Conservation (phyloP, 495 filamentous ascomycete species). For the Neurospora intermedia region DNA sequence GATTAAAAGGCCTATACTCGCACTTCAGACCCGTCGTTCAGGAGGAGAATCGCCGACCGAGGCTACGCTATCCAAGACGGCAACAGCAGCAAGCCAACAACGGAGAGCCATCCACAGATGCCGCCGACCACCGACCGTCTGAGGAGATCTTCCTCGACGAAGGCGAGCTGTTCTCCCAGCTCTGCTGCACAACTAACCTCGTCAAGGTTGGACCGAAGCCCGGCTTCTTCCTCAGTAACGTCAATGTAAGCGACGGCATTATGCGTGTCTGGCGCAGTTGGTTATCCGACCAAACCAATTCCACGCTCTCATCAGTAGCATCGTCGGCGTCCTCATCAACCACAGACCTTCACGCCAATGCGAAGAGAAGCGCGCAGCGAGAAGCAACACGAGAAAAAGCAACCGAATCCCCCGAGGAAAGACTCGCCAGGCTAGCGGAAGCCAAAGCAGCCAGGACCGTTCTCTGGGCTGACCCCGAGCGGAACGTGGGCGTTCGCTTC, state of each 20-base stretch:
- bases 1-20: conserved; percentile 32
- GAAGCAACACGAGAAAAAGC: neutral
- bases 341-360: neutral
- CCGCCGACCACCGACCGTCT: conserved; percentile 23
- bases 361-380: neutral
- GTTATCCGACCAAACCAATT: conserved; percentile 39
- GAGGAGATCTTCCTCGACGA: conserved; percentile 55
- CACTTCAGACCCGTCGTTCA: conserved; percentile 49
- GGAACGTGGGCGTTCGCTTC: conserved; percentile 48
- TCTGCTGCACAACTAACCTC: conserved; percentile 56
- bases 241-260: conserved; percentile 52
- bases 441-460: conserved; percentile 17
- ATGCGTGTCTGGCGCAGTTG: conserved; percentile 59
- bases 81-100: neutral
- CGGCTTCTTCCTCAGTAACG: conserved; percentile 48
- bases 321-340: neutral
- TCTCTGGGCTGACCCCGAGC: conserved; percentile 47
- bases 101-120: conserved; percentile 11
- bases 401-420: neutral
- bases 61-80: conserved; percentile 21
- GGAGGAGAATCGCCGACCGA: conserved; percentile 32
- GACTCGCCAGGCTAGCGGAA: neutral
- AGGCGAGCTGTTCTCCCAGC: conserved; percentile 60
- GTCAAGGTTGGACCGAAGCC: conserved; percentile 52
- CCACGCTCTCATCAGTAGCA: neutral